Evolutionary conservation across 1,284 basidiomycete species (phyloP), one percentile per base, ranked within the genome.

Genomic region (Malassezia globosa): DNA sequence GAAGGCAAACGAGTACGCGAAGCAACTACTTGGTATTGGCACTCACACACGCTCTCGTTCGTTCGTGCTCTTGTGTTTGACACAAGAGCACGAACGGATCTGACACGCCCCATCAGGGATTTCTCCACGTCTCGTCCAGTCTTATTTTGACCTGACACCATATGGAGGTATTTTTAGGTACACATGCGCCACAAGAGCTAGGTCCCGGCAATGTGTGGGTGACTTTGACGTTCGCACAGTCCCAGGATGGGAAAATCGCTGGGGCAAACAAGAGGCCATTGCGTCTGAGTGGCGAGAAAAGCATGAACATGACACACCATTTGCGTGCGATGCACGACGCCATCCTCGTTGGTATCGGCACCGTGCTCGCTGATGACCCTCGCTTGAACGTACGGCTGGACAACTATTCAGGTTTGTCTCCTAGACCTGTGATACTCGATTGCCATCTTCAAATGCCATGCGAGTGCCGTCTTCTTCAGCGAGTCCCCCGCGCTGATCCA

Each of bases 181-280:
- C 29, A 22, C 31, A 43, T 34, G 18, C 10, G 11, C 41, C 41
- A 18, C 21, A 18, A 2, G 14, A 11, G 19, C 29, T 21, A 3
- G 21, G 7, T 10, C 24, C 21, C 25, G 26, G 49, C 31, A n/a
- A n/a, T n/a, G 40, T 53, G 1, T 60, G 62, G 48, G 72, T 79
- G 25, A 95, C 90, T 0, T 74, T 96, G 7, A 94, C 90, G 2
- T 96, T 89, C 74, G 92, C 90, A 1, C 90, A 96, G 72, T 92
- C 87, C 1, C 75, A 89, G 40, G 90, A 96, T 74, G 86, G 81
- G 19, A 89, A 88, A 72, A 92, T 96, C 56, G 87, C 87, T 0
- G 88, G 85, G 0, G 72, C 73, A 4, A 76, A 76, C 7, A 82
- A 85, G 3, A 75, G 76, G 58, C 86, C 87, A 72, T 78, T 96